phyloP scores from a whole-genome alignment of 192 early-diverging fungal species.

The Podila verticillata region DNA sequence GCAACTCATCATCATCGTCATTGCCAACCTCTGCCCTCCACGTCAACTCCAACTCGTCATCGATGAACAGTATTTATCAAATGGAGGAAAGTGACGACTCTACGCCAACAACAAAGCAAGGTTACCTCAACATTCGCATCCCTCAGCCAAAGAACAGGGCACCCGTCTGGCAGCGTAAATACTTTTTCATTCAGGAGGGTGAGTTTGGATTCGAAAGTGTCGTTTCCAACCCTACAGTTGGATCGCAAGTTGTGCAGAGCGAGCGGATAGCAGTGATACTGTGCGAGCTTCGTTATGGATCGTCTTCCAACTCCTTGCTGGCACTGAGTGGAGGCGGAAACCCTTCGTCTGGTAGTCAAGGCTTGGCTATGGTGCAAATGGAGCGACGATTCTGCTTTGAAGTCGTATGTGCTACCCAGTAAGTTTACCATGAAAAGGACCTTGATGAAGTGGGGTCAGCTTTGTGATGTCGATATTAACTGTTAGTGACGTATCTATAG shows the following conservation, averaged over 20 bases:
- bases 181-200: slow-evolving; percentile 71
- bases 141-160: slow-evolving; percentile 57
- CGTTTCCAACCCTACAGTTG: slow-evolving; percentile 56
- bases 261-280: slow-evolving; percentile 65
- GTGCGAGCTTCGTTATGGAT: slow-evolving; percentile 62
- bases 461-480: too few relatives aligned
- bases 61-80: neutral
- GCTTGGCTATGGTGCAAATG: slow-evolving; percentile 46
- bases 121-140: slow-evolving; percentile 65
- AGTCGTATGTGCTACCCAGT: slow-evolving; percentile 71
- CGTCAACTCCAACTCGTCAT: slow-evolving; percentile 1
- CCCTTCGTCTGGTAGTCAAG: slow-evolving; percentile 40
- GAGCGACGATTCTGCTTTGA: slow-evolving; percentile 82
- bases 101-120: slow-evolving; percentile 67
- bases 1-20: slow-evolving; percentile 9
- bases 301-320: slow-evolving; percentile 46
- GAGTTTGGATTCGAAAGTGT: slow-evolving; percentile 60
- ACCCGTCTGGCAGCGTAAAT: slow-evolving; percentile 65
- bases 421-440: slow-evolving; percentile 15
- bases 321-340: slow-evolving; percentile 31
- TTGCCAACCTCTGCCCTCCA: neutral
- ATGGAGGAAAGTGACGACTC: neutral
- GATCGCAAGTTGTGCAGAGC: slow-evolving; percentile 60
- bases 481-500: slow-evolving; percentile 3
- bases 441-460: too few relatives aligned